Base-by-base conservation (phyloP, 2,329 filamentous ascomycete genomes). In the Paecilomyces sp. region DNA sequence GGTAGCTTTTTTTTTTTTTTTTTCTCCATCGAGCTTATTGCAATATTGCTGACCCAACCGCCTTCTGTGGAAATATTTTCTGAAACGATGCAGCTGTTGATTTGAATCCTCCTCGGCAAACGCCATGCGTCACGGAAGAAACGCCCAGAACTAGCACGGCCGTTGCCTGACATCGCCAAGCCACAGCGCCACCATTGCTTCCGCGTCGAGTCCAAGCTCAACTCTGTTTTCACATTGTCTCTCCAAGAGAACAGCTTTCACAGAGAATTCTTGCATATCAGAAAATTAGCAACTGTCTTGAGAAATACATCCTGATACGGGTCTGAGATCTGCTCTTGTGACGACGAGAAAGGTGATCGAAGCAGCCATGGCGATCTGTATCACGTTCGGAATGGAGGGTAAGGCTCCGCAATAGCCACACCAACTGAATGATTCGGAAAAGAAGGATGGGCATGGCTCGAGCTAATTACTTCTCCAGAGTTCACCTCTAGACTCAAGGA, bases 401-500 rank as follows among this genome's bases (percentile, higher is more conserved):
- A 68, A 63, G 72, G 61, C 24, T 60, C 36, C 51, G 36, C 36
- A 18, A 8, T 47, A n/a, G 36, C n/a, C 41, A 47, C 5, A 22
- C 6, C 36, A 13, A 41, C 36, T 41, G 36, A 18, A n/a, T 47
- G 36, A 18, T n/a, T 47, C 9, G 34, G 22, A n/a, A 28, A 30
- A 18, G 12, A 15, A 31, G 34, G 22, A 22, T 54, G 13, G 36
- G 47, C 24, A 31, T 34, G 3, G 15, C 13, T 28, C 22, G 22
- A 53, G 12, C 60, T 65, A 60, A 69, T 63, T 12, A 58, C 62
- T 36, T 57, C 7, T 57, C 54, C 61, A 79, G 77, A 79, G 60
- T 79, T 79, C 63, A 74, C 76, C 1, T 76, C 72, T 41, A 72
- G 70, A 62, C 70, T 79, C 25, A 68, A 78, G 63, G 77, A 76